Conservation (phyloP, 768 basidiomycete species). For the Termitomyces sp. region DNA sequence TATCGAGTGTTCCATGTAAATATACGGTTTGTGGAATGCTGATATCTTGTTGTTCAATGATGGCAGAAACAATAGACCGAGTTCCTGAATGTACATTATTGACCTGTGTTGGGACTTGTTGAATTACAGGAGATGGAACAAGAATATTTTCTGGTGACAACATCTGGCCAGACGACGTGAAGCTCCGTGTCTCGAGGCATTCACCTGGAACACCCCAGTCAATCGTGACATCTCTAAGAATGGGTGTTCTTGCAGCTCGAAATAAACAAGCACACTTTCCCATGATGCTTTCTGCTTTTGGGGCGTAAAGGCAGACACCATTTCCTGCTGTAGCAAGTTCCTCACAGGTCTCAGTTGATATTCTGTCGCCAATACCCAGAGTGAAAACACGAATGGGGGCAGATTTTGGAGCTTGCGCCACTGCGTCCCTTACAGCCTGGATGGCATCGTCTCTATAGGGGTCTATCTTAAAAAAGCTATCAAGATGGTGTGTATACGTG, state of each 20-base stretch:
- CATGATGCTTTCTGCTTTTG: conserved; percentile 37
- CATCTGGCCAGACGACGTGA: conserved; percentile 16
- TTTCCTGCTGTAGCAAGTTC: conserved; percentile 50
- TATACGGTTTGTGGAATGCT: conserved; percentile 26
- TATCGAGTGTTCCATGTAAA: conserved; percentile 30
- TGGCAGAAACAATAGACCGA: conserved; percentile 27
- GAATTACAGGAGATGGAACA: conserved; percentile 23
- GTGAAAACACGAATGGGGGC: conserved; percentile 46
- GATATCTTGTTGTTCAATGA: conserved; percentile 22
- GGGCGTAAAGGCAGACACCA: conserved; percentile 44
- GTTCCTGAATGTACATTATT: conserved; percentile 29
- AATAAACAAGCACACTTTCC: conserved; percentile 46
- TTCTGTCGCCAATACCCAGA: conserved; percentile 48
- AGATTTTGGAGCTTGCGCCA: conserved; percentile 20
- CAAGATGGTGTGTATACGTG: neutral
- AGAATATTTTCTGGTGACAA: too few relatives aligned
- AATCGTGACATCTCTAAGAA: conserved; percentile 38
- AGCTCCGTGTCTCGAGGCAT: conserved; percentile 10
- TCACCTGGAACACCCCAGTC: conserved; percentile 43
- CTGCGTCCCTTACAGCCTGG: conserved; percentile 22
- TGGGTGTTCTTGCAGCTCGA: conserved; percentile 42
- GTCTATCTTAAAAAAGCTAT: conserved; percentile 11
- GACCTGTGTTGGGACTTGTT: conserved; percentile 30
- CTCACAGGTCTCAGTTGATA: conserved; percentile 47
- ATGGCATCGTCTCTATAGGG: conserved; percentile 18